A percentile compares a stretch with the other conserved stretches of the same genome.
These are phyloP conservation scores for Cyberlindnera sargentensis DNA, from an alignment of 805 yeast species.

Conservation along the genomic window DNA sequence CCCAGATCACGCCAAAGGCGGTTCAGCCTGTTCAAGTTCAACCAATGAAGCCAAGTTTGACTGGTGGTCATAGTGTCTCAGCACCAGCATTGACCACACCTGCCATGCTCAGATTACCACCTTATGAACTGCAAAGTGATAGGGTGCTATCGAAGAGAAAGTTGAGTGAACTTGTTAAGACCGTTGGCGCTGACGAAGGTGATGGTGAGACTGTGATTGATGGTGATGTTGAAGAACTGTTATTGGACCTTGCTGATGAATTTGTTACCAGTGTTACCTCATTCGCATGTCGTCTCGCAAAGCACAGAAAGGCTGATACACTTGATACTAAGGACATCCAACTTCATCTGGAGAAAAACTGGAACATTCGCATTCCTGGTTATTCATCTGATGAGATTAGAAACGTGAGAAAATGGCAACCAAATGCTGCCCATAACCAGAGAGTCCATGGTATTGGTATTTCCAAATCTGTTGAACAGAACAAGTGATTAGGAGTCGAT, in stretches of 20 bases:
- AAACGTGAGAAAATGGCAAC: slow-evolving; percentile 64
- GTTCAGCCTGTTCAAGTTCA: slow-evolving; percentile 60
- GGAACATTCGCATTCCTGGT: slow-evolving; percentile 95
- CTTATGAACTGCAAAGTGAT: slow-evolving; percentile 74
- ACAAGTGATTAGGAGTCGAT: slow-evolving; percentile 13
- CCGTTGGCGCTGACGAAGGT: slow-evolving; percentile 80
- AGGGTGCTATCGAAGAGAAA: slow-evolving; percentile 86
- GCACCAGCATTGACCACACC: slow-evolving; percentile 72
- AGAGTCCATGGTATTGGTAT: slow-evolving; percentile 61
- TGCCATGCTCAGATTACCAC: slow-evolving; percentile 65
- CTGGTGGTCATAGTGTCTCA: slow-evolving; percentile 76
- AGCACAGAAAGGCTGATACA: slow-evolving; percentile 83
- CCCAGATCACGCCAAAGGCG: slow-evolving; percentile 55
- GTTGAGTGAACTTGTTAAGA: slow-evolving; percentile 76
- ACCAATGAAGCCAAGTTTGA: slow-evolving; percentile 71
- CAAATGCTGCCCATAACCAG: slow-evolving; percentile 54
- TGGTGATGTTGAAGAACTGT: slow-evolving; percentile 90
- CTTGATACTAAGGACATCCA: slow-evolving; percentile 88
- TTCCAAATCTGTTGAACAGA: slow-evolving; percentile 45
- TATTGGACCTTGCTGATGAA: slow-evolving; percentile 92
- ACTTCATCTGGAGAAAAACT: slow-evolving; percentile 82
- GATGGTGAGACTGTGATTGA: slow-evolving; percentile 87
- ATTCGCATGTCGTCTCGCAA: slow-evolving; percentile 92
- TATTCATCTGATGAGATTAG: slow-evolving; percentile 87
- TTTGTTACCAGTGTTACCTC: slow-evolving; percentile 85